phyloP scores from a whole-genome alignment of 1,284 basidiomycete species.

The Tilletia indica region DNA sequence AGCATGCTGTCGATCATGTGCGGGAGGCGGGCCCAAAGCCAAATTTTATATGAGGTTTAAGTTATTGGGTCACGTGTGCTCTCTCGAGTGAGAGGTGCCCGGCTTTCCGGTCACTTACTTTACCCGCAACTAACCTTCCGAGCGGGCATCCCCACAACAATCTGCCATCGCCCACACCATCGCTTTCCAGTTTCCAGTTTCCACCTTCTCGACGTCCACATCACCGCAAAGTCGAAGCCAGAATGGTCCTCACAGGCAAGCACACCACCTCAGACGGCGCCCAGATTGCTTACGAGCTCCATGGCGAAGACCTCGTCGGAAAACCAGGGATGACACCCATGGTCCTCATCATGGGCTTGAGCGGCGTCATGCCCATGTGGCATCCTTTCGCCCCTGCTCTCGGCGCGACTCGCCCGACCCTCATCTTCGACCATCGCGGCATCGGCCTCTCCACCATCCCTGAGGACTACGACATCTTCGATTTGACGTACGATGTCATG shows the following conservation, averaged over 20 bases:
- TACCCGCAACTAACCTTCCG: too few species aligned
- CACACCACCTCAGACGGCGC: conserved; percentile 29
- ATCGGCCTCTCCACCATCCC: conserved; percentile 40
- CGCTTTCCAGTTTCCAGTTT: too few species aligned
- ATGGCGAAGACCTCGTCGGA: conserved; percentile 19
- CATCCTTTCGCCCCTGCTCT: conserved; percentile 38
- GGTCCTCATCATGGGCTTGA: conserved; percentile 50
- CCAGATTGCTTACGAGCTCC: conserved; percentile 34
- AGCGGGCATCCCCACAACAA: too few species aligned
- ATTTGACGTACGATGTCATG: conserved; percentile 41
- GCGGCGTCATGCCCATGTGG: conserved; percentile 51
- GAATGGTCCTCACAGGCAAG: not conserved
- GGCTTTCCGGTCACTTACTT: too few species aligned
- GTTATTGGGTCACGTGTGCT: too few species aligned
- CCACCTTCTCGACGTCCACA: not conserved
- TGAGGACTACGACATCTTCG: conserved; percentile 33
- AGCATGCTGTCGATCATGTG: too few species aligned
- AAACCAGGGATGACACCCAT: conserved; percentile 27
- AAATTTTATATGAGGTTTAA: too few species aligned
- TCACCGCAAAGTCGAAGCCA: not conserved
- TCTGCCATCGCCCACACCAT: too few species aligned
- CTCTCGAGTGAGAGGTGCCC: too few species aligned
- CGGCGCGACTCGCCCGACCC: conserved; percentile 28
- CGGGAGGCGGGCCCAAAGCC: too few species aligned
- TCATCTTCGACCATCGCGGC: conserved; percentile 50